Conservation (phyloP, 495 filamentous ascomycete genomes). For the Trichoderma orchidacearum region DNA sequence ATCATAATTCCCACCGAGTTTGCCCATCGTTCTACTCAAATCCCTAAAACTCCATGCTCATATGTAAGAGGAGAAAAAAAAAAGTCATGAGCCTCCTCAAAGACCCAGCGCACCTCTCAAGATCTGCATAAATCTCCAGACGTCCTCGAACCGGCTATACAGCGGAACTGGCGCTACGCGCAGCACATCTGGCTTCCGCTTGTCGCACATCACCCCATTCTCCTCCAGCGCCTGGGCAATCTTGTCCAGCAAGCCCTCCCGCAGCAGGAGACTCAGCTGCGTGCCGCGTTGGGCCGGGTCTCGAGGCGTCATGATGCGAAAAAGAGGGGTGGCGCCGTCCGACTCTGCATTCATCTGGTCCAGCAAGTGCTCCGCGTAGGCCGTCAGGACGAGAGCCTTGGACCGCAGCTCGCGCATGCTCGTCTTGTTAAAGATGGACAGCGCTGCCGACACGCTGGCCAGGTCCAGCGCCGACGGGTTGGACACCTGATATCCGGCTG, state of each 20-base stretch:
- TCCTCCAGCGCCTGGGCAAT: constrained; percentile 58
- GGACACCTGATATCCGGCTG: constrained; percentile 55
- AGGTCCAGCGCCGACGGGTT: constrained; percentile 56
- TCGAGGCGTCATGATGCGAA: constrained; percentile 68
- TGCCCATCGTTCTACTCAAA: neutral
- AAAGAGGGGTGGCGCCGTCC: constrained; percentile 29
- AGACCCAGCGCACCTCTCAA: neutral
- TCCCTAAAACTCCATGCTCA: neutral
- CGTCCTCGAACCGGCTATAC: constrained; percentile 72
- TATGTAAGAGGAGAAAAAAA: too few relatives aligned
- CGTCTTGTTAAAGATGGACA: constrained; percentile 66
- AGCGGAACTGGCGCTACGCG: constrained; percentile 84
- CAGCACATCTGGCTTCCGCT: constrained; percentile 81
- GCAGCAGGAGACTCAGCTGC: constrained; percentile 67
- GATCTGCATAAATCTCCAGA: constrained; percentile 3
- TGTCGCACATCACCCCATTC: constrained; percentile 68
- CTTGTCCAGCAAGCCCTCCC: constrained; percentile 48
- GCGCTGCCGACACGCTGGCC: constrained; percentile 57
- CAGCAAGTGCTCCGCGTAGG: constrained; percentile 65
- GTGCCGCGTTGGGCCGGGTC: constrained; percentile 64
- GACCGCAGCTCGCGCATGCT: constrained; percentile 54
- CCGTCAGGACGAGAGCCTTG: constrained; percentile 65
- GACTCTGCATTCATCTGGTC: constrained; percentile 24
- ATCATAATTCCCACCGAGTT: neutral
- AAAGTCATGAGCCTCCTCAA: neutral